Evolutionary conservation across 2,329 filamentous ascomycete genomes (phyloP).

Genomic region (Neonectria coccinea): DNA sequence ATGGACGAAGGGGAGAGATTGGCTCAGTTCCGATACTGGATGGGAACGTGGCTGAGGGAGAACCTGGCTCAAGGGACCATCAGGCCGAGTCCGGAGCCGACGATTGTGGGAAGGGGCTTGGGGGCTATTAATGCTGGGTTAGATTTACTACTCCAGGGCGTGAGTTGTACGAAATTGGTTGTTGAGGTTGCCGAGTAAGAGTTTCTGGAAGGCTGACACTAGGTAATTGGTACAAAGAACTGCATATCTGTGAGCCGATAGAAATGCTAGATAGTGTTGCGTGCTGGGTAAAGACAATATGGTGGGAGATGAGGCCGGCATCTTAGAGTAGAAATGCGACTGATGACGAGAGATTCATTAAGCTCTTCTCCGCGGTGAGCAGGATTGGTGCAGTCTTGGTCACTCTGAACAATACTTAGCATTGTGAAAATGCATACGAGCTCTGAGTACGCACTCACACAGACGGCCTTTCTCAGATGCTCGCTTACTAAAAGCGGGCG

Average conservation of each 20-base stretch:
- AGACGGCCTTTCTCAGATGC: too few relatives aligned
- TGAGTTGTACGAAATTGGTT: slow-evolving; percentile 58
- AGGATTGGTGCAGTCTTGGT: too few relatives aligned
- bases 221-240: too few relatives aligned
- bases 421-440: too few relatives aligned
- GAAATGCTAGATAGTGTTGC: background rate
- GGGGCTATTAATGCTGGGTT: slow-evolving; percentile 53
- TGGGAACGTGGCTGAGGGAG: slow-evolving; percentile 53
- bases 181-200: slow-evolving; percentile 52
- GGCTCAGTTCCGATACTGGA: slow-evolving; percentile 54
- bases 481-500: too few relatives aligned
- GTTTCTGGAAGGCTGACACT: background rate
- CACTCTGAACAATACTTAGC: too few relatives aligned
- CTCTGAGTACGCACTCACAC: too few relatives aligned
- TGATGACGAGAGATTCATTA: too few relatives aligned
- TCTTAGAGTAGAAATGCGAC: too few relatives aligned
- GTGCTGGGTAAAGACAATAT: background rate
- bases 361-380: too few relatives aligned
- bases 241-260: background rate
- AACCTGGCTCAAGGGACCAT: slow-evolving; percentile 49
- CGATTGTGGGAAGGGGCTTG: slow-evolving; percentile 52
- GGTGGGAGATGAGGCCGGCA: background rate
- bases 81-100: slow-evolving; percentile 54
- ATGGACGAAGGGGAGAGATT: slow-evolving; percentile 49
- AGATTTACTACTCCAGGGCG: slow-evolving; percentile 50